Percentiles rank a stretch among this genome's conserved stretches.
Conservation (phyloP, 2,329 filamentous ascomycete species). For the Alternaria infectoria region DNA sequence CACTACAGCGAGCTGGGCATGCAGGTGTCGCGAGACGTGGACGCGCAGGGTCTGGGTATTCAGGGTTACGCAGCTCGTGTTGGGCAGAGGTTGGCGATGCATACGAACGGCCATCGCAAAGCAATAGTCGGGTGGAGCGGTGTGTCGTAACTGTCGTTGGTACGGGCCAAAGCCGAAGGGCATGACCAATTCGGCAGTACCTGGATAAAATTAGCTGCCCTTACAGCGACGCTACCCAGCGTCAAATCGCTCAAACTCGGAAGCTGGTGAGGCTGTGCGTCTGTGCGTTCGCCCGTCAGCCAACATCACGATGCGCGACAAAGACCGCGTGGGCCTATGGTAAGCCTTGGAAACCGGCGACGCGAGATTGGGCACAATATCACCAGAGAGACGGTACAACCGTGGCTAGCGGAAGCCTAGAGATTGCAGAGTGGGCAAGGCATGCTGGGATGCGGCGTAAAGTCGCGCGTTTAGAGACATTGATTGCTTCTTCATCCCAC, state of each 20-base stretch:
- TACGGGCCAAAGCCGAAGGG: not conserved
- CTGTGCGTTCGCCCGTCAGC: slow-evolving; percentile 12
- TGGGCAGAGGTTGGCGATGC: slow-evolving; percentile 3
- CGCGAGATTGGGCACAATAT: too few species aligned
- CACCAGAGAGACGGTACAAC: not conserved
- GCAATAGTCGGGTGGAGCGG: slow-evolving; percentile 13
- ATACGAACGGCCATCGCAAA: slow-evolving; percentile 13
- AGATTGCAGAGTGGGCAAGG: slow-evolving; percentile 28
- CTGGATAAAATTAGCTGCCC: slow-evolving; percentile 39
- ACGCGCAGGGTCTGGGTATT: slow-evolving; percentile 13
- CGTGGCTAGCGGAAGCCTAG: not conserved
- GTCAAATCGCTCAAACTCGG: slow-evolving; percentile 45
- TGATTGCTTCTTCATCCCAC: slow-evolving; percentile 48
- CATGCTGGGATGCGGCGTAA: slow-evolving; percentile 10
- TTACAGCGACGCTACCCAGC: slow-evolving; percentile 41
- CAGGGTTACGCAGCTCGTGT: slow-evolving; percentile 2
- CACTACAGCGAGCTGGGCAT: slow-evolving; percentile 4
- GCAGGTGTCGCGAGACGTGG: slow-evolving; percentile 24
- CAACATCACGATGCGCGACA: slow-evolving; percentile 4
- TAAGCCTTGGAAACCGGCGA: not conserved
- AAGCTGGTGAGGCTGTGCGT: slow-evolving; percentile 35
- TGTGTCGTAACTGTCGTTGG: slow-evolving; percentile 7
- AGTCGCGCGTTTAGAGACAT: slow-evolving; percentile 13
- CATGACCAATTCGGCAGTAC: slow-evolving; percentile 27
- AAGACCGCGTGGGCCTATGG: not conserved